These are phyloP conservation scores for Pseudomassariella vexata DNA, from an alignment of 2,329 filamentous ascomycete species.

Conservation along the genomic window DNA sequence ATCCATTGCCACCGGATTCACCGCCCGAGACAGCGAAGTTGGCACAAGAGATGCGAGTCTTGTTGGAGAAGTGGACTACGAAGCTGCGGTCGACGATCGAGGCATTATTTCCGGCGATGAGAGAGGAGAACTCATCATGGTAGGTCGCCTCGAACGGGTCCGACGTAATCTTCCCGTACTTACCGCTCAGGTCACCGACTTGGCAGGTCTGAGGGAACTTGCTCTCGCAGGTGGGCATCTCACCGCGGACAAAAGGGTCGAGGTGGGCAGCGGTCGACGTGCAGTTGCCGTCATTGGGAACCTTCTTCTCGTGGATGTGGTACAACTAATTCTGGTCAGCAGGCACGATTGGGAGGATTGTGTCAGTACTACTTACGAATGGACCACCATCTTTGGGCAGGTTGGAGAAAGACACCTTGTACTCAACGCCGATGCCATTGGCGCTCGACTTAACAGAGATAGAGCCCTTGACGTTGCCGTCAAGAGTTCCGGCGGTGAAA, in stretches of 20 bases:
- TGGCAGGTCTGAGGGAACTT: slow-evolving; percentile 59
- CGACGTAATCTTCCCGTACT: slow-evolving; percentile 56
- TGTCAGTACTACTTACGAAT: slow-evolving; percentile 42
- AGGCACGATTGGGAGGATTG: neutral
- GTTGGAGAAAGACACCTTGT: slow-evolving; percentile 50
- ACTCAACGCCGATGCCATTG: slow-evolving; percentile 49
- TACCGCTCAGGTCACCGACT: slow-evolving; percentile 71
- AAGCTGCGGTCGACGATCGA: slow-evolving; percentile 63
- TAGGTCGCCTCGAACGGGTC: slow-evolving; percentile 45
- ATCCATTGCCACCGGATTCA: no score
- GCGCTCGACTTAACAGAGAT: slow-evolving; percentile 40
- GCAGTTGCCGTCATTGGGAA: slow-evolving; percentile 66
- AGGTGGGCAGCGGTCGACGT: slow-evolving; percentile 61
- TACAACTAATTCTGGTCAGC: slow-evolving; percentile 46
- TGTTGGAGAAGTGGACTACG: slow-evolving; percentile 59
- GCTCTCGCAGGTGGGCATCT: slow-evolving; percentile 55
- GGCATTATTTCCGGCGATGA: slow-evolving; percentile 39
- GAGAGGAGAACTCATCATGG: slow-evolving; percentile 53
- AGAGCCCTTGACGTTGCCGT: slow-evolving; percentile 49
- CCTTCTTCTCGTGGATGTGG: slow-evolving; percentile 63
- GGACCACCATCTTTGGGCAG: slow-evolving; percentile 52
- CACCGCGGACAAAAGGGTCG: slow-evolving; percentile 63
- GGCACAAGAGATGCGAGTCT: slow-evolving; percentile 59
- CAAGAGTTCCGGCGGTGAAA: slow-evolving; percentile 39
- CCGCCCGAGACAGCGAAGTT: slow-evolving; percentile 41